Evolutionary conservation across 2,329 filamentous ascomycete species (phyloP).

Genomic region (Penicillium sp.): DNA sequence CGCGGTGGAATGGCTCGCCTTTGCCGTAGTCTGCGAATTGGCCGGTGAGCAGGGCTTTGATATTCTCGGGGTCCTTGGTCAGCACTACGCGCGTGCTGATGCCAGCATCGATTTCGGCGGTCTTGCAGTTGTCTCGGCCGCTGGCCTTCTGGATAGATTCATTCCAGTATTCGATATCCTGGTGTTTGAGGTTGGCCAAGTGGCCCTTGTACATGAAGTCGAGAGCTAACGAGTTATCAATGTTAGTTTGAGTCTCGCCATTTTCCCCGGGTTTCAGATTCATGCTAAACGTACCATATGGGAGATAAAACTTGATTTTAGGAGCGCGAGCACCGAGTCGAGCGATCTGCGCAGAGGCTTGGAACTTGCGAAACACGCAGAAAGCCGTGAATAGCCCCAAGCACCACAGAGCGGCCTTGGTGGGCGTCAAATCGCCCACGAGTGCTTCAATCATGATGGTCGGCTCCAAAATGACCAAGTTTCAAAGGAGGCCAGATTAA

Average conservation of each 20-base stretch:
- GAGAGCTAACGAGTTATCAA: slow-evolving; percentile 53
- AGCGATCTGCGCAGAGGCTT: slow-evolving; percentile 32
- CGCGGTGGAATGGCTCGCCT: slow-evolving; percentile 68
- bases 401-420: slow-evolving; percentile 42
- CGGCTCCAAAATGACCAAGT: neutral
- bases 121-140: slow-evolving; percentile 27
- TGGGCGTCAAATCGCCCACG: slow-evolving; percentile 50
- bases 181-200: slow-evolving; percentile 53
- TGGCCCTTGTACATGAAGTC: slow-evolving; percentile 66
- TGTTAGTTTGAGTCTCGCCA: neutral
- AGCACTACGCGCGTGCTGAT: slow-evolving; percentile 61
- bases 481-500: neutral
- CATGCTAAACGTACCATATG: slow-evolving; percentile 32
- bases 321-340: slow-evolving; percentile 41
- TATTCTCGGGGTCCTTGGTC: slow-evolving; percentile 83
- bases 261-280: too few relatives aligned
- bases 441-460: slow-evolving; percentile 53
- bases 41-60: slow-evolving; percentile 85
- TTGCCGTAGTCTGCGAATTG: slow-evolving; percentile 89
- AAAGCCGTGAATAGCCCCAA: slow-evolving; percentile 44
- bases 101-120: slow-evolving; percentile 34
- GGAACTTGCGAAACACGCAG: slow-evolving; percentile 33
- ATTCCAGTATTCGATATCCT: slow-evolving; percentile 65
- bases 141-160: slow-evolving; percentile 48
- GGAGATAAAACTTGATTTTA: slow-evolving; percentile 36